A percentile compares a stretch with the other conserved stretches of the same genome.
Conservation (phyloP, 352 stramenopile species). For the Peronospora destructor region DNA sequence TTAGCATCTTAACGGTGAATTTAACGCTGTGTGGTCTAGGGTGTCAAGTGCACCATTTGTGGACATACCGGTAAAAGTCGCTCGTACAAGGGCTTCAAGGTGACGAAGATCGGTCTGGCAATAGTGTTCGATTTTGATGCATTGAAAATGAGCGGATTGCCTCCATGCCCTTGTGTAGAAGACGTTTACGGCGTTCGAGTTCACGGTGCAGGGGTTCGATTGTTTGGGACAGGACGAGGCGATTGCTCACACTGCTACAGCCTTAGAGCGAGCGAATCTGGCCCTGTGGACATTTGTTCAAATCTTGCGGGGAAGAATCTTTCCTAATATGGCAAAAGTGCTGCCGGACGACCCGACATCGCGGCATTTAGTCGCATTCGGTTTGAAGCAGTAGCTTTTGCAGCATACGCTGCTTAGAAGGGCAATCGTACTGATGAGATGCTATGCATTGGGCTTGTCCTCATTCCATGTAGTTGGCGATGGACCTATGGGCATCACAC, state of each 20-base stretch:
- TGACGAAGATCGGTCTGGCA: slow-evolving; percentile 6
- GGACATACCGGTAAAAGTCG: slow-evolving; percentile 64
- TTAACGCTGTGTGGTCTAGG: slow-evolving; percentile 19
- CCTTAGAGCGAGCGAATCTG: slow-evolving; percentile 21
- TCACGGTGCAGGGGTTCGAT: slow-evolving; percentile 49
- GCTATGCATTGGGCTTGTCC: slow-evolving; percentile 3
- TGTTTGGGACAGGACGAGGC: slow-evolving; percentile 30
- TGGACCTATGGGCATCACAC: slow-evolving; percentile 48
- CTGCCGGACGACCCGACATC: slow-evolving; percentile 32
- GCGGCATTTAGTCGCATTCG: slow-evolving; percentile 56
- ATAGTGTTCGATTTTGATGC: background rate
- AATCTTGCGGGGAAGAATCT: slow-evolving; percentile 47
- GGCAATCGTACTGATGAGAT: background rate
- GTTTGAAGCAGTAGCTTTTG: slow-evolving; percentile 26
- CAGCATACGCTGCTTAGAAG: background rate
- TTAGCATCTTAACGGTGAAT: background rate
- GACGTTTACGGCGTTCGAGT: slow-evolving; percentile 32
- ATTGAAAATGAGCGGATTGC: background rate
- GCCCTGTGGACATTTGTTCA: slow-evolving; percentile 46
- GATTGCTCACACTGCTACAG: slow-evolving; percentile 18
- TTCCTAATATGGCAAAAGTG: slow-evolving; percentile 23
- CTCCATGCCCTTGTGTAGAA: slow-evolving; percentile 20
- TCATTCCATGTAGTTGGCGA: slow-evolving; percentile 44
- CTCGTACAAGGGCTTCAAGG: slow-evolving; percentile 50
- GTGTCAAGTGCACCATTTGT: slow-evolving; percentile 51